A percentile compares a stretch with the other conserved stretches of the same genome.
phyloP scores from a whole-genome alignment of 257 asterid genomes.

The Solanum bukasovii region DNA sequence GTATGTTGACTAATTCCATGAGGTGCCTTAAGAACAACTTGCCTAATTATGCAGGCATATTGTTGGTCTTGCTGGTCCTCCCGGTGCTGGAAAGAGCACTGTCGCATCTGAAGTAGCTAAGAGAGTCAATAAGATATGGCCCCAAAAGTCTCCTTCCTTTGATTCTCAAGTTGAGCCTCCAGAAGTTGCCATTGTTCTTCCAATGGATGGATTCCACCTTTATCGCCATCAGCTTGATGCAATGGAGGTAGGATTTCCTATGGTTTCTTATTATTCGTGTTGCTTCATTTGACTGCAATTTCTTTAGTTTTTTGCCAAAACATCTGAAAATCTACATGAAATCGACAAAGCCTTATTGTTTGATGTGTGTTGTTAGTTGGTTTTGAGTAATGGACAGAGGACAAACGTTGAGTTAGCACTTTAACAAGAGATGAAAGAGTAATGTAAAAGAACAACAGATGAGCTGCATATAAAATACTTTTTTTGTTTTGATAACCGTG shows the following conservation, averaged over 20 bases:
- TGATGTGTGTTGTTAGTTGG: not conserved
- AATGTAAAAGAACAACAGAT: not conserved
- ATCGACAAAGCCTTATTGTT: not conserved
- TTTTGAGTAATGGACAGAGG: not conserved
- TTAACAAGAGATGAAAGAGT: not conserved
- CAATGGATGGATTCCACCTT: conserved; percentile 99
- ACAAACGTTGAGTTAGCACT: not conserved
- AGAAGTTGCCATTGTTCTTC: conserved; percentile 68
- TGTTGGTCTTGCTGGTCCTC: conserved; percentile 92
- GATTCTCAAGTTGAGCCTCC: conserved; percentile 76
- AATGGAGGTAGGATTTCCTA: conserved; percentile 54
- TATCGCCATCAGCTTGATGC: conserved; percentile 81
- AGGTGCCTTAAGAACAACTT: not conserved
- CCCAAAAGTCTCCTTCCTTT: conserved; percentile 37
- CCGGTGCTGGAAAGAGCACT: conserved; percentile 95
- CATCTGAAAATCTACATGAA: not conserved
- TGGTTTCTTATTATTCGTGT: not conserved
- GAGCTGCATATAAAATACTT: not conserved
- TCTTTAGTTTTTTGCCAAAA: not conserved
- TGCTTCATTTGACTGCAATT: not conserved
- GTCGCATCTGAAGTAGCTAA: conserved; percentile 63
- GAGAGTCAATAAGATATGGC: conserved; percentile 77
- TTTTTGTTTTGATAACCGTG: not conserved
- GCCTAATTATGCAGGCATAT: conserved; percentile 48
- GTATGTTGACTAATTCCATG: not conserved